phyloP scores from a whole-genome alignment of 169 alveolate genomes.

The Plasmodium relictum region DNA sequence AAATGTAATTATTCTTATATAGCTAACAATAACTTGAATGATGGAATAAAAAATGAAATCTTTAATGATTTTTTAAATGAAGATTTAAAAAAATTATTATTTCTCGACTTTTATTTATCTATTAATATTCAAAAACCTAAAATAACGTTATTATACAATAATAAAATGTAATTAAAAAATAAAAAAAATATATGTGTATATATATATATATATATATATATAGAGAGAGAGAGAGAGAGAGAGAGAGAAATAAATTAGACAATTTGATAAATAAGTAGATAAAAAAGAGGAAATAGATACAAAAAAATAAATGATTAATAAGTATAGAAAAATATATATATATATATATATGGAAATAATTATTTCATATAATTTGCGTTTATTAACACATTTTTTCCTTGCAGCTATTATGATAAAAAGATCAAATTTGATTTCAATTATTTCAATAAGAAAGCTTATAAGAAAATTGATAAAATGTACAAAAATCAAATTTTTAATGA shows the following conservation, averaged over 20 bases:
- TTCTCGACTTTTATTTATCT: constrained; percentile 46
- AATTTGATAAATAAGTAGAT: too few relatives aligned
- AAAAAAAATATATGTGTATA: neutral
- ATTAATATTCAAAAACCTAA: constrained; percentile 40
- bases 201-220: neutral
- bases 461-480: constrained; percentile 61
- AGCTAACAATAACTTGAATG: neutral
- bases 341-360: neutral
- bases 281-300: too few relatives aligned
- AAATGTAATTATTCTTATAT: constrained; percentile 42
- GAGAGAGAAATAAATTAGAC: too few relatives aligned
- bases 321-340: neutral
- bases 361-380: neutral
- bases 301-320: neutral
- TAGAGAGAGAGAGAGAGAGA: neutral
- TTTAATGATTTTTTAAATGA: constrained; percentile 14
- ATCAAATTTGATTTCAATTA: constrained; percentile 45
- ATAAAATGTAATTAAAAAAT: constrained; percentile 46
- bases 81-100: constrained; percentile 21
- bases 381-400: neutral
- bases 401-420: constrained; percentile 23
- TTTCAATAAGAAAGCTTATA: constrained; percentile 71
- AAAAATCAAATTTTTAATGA: constrained; percentile 37
- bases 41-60: constrained; percentile 6
- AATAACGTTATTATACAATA: constrained; percentile 27